phyloP scores from a whole-genome alignment of 345 rosid species.

The Eucalyptus tenuipes region DNA sequence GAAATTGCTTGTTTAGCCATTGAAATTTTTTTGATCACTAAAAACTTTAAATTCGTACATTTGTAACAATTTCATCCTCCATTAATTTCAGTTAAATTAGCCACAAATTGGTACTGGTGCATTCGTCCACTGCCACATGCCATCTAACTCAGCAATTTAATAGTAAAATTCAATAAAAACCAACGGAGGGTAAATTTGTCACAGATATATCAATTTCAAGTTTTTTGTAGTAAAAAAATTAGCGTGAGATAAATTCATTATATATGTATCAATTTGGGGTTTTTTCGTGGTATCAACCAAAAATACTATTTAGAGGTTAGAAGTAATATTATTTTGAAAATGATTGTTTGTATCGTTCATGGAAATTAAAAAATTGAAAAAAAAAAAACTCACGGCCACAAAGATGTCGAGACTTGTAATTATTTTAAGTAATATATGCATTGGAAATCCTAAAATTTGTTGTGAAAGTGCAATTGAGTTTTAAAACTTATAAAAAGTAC shows the following conservation, averaged over 20 bases:
- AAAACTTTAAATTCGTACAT: no score
- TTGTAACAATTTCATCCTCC: no score
- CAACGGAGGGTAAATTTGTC: fast-evolving
- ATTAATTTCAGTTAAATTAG: no score
- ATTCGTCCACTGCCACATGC: fast-evolving
- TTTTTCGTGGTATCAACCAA: no score
- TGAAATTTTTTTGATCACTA: not conserved
- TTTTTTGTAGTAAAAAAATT: fast-evolving
- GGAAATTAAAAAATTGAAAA: no score
- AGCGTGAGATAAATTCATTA: no score
- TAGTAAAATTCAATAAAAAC: fast-evolving
- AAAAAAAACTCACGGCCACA: fast-evolving
- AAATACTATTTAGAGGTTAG: not conserved
- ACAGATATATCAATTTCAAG: fast-evolving
- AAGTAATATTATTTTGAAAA: fast-evolving
- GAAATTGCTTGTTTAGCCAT: not conserved
- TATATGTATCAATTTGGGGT: no score
- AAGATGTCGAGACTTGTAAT: no score
- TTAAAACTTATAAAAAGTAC: fast-evolving
- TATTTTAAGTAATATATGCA: fast-evolving
- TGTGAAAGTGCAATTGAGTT: fast-evolving
- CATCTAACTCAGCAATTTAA: fast-evolving
- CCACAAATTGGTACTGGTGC: no score
- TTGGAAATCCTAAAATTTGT: fast-evolving
- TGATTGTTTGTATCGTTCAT: not conserved